phyloP scores from a whole-genome alignment of 371 early-diverging fungal species.

The Rhizopus arrhizus region DNA sequence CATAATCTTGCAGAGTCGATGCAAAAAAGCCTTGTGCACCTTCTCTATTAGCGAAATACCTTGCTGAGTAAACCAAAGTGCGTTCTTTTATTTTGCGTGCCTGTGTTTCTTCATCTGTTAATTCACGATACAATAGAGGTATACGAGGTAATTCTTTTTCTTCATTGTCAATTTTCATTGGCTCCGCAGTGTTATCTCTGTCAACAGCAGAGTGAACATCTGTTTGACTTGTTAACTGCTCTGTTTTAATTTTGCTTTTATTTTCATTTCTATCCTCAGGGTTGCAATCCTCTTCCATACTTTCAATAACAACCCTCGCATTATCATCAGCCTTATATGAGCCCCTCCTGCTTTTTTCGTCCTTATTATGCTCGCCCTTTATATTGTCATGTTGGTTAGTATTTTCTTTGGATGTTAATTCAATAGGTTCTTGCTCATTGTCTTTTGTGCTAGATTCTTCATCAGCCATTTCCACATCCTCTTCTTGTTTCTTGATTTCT shows the following conservation, averaged over 20 bases:
- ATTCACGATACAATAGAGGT: slow-evolving; percentile 38
- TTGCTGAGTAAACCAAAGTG: slow-evolving; percentile 42
- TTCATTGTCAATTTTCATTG: slow-evolving; percentile 6
- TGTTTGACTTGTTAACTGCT: too few relatives aligned
- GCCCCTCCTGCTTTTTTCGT: background rate
- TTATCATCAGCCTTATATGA: background rate
- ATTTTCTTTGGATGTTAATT: background rate
- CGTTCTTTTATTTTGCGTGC: slow-evolving; percentile 43
- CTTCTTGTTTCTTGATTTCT: slow-evolving; percentile 6
- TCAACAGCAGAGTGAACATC: too few relatives aligned
- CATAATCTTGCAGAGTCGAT: slow-evolving; percentile 55
- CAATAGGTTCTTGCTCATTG: background rate
- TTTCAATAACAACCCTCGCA: background rate
- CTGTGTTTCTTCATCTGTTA: slow-evolving; percentile 34
- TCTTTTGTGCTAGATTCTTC: background rate
- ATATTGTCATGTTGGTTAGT: background rate
- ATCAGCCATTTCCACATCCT: too few relatives aligned
- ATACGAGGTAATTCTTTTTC: slow-evolving; percentile 25
- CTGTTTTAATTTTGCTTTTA: background rate
- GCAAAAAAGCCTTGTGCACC: slow-evolving; percentile 51
- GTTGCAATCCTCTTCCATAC: slow-evolving; percentile 5
- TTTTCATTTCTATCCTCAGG: background rate
- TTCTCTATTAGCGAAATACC: slow-evolving; percentile 55
- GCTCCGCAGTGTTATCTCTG: background rate
- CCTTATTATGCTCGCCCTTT: background rate